Evolutionary conservation across 306 rosid genomes (phyloP).

Genomic region (Lathyrus sativus): DNA sequence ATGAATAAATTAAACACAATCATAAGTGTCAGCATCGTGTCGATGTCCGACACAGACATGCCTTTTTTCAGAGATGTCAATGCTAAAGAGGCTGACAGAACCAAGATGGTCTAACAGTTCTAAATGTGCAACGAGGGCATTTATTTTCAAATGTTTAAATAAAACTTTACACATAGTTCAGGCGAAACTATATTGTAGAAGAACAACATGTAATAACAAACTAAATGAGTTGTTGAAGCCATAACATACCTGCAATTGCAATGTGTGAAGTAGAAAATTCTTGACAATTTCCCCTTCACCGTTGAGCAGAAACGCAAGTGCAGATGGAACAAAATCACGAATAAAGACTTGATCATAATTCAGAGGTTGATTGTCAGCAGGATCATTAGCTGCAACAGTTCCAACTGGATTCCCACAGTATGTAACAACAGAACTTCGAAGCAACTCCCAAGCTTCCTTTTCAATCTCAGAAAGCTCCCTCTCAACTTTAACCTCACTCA

Average conservation of each 20-base stretch:
- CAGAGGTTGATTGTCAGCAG: constrained; percentile 65
- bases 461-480: constrained; percentile 59
- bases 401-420: constrained; percentile 87
- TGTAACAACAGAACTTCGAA: constrained; percentile 62
- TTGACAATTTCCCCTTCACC: constrained; percentile 85
- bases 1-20: no score
- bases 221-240: constrained; percentile 14
- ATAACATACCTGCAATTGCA: constrained; percentile 77
- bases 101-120: constrained; percentile 13
- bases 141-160: constrained; percentile 2
- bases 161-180: constrained; percentile 2
- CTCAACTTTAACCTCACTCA: constrained; percentile 54
- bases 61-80: no score
- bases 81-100: not conserved
- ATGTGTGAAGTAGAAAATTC: constrained; percentile 85
- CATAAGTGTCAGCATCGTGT: no score
- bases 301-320: constrained; percentile 84
- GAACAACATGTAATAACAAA: constrained; percentile 23
- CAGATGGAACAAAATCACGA: constrained; percentile 88
- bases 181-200: constrained; percentile 11
- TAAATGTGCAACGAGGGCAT: constrained; percentile 6
- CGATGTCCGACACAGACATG: no score
- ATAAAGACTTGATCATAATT: constrained; percentile 91
- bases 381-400: constrained; percentile 86
- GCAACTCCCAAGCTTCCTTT: constrained; percentile 83